phyloP scores from a whole-genome alignment of 345 rosid species.

The Atalantia buxifolia region DNA sequence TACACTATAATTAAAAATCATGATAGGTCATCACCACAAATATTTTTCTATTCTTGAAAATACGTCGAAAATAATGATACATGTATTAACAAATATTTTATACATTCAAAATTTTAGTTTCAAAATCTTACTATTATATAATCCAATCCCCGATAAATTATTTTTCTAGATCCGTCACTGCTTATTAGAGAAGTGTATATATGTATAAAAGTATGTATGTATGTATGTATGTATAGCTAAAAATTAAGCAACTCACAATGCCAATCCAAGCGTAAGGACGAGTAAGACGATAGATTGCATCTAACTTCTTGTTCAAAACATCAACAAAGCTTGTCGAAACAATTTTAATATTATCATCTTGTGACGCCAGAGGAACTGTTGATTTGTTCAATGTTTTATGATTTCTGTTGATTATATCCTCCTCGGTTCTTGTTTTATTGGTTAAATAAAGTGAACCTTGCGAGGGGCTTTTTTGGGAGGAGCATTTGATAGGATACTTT shows the following conservation, averaged over 20 bases:
- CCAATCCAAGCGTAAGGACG: conserved; percentile 31
- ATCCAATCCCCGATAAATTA: too few relatives aligned
- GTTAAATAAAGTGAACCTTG: neutral
- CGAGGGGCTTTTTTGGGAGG: neutral
- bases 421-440: neutral
- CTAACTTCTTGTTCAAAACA: neutral
- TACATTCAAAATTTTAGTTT: too few relatives aligned
- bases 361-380: neutral
- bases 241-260: conserved; percentile 20
- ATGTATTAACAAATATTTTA: too few relatives aligned
- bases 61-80: too few relatives aligned
- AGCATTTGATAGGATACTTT: neutral
- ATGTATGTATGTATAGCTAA: neutral
- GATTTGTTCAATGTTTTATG: neutral
- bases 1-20: too few relatives aligned
- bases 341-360: neutral
- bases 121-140: too few relatives aligned
- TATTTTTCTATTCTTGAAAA: too few relatives aligned
- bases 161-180: too few relatives aligned
- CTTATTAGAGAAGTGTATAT: too few relatives aligned
- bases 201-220: too few relatives aligned
- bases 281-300: conserved; percentile 18
- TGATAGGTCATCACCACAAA: too few relatives aligned
- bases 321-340: neutral
- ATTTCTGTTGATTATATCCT: too few relatives aligned